Evolutionary conservation across 2,329 filamentous ascomycete genomes (phyloP), one percentile per base, ranked within the genome.

Genomic region (Penicillium griseofulvum): DNA sequence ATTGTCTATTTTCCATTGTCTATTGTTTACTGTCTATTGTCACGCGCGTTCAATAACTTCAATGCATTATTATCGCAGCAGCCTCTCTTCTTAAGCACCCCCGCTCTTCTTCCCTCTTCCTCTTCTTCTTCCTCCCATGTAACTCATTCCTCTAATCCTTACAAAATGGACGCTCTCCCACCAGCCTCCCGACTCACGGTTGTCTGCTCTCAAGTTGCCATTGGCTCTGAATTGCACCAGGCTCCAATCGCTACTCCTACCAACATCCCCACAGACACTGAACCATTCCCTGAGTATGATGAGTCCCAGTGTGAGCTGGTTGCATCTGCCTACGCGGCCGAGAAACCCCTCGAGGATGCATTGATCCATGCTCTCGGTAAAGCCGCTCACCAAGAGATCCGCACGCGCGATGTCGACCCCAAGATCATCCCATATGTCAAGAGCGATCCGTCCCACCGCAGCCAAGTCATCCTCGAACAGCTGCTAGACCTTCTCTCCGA

Each of bases 231-330:
- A 17, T 55, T 58, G 2, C 58, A 59, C 7, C 7, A 14, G 34
- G 52, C 45, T 2, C 22, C 10, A 28, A 22, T 22, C 14, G 31
- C 38, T 4, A 19, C 24, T 19, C 33, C 24, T 26, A 33, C 19
- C 5, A n/a, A 8, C 19, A 3, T n/a, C n/a, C n/a, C n/a, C n/a
- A 33, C 50, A 19, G 31, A 45, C 17, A 54, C 54, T 1, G 68
- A 71, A 37, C 61, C 66, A 0, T 71, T 71, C 19, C 68, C 68
- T 0, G 64, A 65, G 11, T 71, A 68, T 45, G 52, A 65, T 38
- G 59, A 65, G 24, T 29, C 36, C 7, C 43, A 48, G 10, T 49
- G 50, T 24, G 43, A 42, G 52, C 51, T 9, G 61, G 5, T 33
- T 37, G 46, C 57, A 41, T 57, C 63, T 24, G 28, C 19, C 2